phyloP scores from a whole-genome alignment of 441 rosid species.

The Adansonia gregorii region DNA sequence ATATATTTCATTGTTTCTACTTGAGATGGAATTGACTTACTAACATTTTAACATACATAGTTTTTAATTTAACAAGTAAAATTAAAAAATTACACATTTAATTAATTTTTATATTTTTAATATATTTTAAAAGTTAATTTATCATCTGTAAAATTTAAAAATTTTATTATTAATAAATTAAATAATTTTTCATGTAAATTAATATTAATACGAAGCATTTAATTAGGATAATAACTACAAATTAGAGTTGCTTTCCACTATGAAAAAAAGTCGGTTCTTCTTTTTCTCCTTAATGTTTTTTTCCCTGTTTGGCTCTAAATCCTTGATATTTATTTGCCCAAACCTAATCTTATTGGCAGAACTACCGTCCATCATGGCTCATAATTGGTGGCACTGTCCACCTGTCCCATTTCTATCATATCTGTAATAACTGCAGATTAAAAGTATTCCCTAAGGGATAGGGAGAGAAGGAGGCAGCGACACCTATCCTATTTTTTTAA shows the following conservation, averaged over 20 bases:
- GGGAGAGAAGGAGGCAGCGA: no score
- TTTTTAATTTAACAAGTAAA: not conserved
- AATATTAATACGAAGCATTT: not conserved
- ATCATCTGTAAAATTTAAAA: no score
- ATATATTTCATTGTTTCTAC: no score
- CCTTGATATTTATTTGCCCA: not conserved
- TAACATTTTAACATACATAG: no score
- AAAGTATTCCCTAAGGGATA: no score
- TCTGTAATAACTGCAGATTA: no score
- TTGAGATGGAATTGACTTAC: not conserved
- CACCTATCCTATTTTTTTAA: no score
- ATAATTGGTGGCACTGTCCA: conserved; percentile 25
- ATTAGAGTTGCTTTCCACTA: not conserved
- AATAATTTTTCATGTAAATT: not conserved
- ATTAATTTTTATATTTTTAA: no score
- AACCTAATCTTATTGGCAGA: conserved; percentile 4
- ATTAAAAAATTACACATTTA: no score
- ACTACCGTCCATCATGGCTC: conserved; percentile 33
- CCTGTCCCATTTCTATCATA: conserved; percentile 6
- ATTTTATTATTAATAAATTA: no score
- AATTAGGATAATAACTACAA: not conserved
- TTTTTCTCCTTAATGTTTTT: not conserved
- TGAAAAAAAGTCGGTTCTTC: not conserved
- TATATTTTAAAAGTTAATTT: no score
- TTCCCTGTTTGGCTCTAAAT: not conserved